Evolutionary conservation across 768 basidiomycete genomes (phyloP), one percentile per base, ranked within the genome.

Genomic region (Suillus weaverae): DNA sequence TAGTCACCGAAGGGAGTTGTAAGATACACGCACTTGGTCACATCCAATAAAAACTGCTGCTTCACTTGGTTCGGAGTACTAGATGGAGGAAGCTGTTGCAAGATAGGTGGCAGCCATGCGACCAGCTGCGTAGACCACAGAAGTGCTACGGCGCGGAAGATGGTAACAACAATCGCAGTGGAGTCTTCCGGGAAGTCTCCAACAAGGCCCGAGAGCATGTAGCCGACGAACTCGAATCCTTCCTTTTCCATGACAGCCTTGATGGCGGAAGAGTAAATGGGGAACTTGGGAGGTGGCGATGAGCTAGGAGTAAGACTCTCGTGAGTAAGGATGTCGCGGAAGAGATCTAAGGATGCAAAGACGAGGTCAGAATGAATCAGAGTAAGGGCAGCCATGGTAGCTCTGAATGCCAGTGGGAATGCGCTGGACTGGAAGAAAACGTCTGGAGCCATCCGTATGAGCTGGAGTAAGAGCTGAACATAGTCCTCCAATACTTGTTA

Each of bases 401-500:
- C 87, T 41, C 86, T 85, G 78, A 97, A 91, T 11, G 90, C 89
- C 57, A 88, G 74, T 6, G 91, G 87, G 76, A 98, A 92, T 14
- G 86, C 83, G 7, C 89, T 80, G 2, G 93, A 92, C 66, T 87
- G 81, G 79, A 97, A 91, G 68, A 95, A 85, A 50, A 92, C 79
- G 60, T 91, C 87, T 6, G 97, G 94, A 0, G 85, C 81, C 67
- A 83, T 77, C 50, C 88, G 85, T 57, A 89, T 76, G 71, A 95
- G 80, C 67, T 88, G 87, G 62, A 89, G 76, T 16, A 94, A 78
- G 77, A 95, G 83, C 67, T 94, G 95, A 60, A 95, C 73, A 69
- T 96, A 99, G 73, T 99, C 97, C 75, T 99, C 97, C 71, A 99
- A 79, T 33, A 98, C 97, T 99, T 67, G 44, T 39, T 13, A 46